Evolutionary conservation across 1,284 basidiomycete species (phyloP), one percentile per base, ranked within the genome.

Genomic region (Baeospora myosura): DNA sequence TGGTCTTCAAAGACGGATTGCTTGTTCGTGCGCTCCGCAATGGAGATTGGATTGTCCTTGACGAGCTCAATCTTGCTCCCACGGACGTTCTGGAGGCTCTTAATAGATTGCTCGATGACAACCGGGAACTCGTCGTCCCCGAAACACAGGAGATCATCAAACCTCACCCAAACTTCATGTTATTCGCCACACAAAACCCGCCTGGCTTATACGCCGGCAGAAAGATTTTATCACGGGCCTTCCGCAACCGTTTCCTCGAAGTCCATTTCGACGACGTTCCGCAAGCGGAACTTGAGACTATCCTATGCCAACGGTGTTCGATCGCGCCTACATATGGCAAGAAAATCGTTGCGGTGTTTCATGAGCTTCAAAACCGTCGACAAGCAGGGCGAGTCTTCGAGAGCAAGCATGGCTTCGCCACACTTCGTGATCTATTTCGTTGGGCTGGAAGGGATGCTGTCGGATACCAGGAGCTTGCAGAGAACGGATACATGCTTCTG

Each of bases 231-330:
- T 98, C 95, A 2, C 79, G 96, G 24, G 96, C 96, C 0, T 98
- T 98, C 68, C 79, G 96, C 24, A 98, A 96, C 63, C 88, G 96
- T n/a, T 98, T 98, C 66, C 74, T 99, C 11, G 96, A 99, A 63
- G 88, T 98, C 25, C 94, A 98, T 60, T 98, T 98, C 58, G 88
- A 92, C 50, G 96, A 98, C 52, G 95, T 98, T 0, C 96, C 96
- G 0, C 88, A 95, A 60, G 74, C 73, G 11, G 96, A 99, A 62
- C 71, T 98, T 24, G 91, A 98, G 65, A 88, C 82, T 1, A 98
- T 99, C 51, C 67, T 98, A 8, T 90, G 85, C 53, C 82, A 92
- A 55, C 74, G 90, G 40, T 93, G 90, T 59, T 78, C 74, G 31
- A 96, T 97, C 46, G 89, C 94, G 1, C 93, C 92, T 0, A 91